Evolutionary conservation across 2,329 filamentous ascomycete species (phyloP).

Genomic region (Cephalotrichum gorgonifer): DNA sequence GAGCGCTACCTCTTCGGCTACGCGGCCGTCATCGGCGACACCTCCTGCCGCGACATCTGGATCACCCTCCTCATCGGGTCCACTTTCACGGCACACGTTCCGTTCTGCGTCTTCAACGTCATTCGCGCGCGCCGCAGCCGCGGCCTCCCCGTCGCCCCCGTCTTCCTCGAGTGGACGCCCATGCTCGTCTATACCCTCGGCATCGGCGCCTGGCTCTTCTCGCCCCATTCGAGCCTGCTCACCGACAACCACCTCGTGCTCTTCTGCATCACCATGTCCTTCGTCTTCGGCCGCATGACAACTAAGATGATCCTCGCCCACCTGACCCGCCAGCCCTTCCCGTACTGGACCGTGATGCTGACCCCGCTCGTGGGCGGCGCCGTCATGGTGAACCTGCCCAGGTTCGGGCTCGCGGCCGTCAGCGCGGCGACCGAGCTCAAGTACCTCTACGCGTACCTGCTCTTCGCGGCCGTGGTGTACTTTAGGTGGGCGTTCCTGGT

Average conservation of each 20-base stretch:
- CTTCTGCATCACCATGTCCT: constrained; percentile 89
- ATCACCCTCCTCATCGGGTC: constrained; percentile 57
- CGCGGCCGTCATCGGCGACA: constrained; percentile 52
- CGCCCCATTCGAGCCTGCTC: constrained; percentile 74
- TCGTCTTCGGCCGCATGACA: constrained; percentile 95
- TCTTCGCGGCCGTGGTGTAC: constrained; percentile 78
- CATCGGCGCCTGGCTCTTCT: constrained; percentile 78
- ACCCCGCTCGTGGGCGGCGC: constrained; percentile 79
- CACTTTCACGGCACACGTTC: constrained; percentile 65
- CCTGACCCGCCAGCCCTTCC: constrained; percentile 85
- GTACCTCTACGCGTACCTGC: constrained; percentile 77
- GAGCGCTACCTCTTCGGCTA: constrained; percentile 39
- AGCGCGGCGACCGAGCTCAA: constrained; percentile 58
- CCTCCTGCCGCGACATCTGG: constrained; percentile 83
- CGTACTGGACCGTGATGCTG: constrained; percentile 91
- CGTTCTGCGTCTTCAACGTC: constrained; percentile 84
- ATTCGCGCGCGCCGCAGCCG: constrained; percentile 61
- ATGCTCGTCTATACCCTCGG: constrained; percentile 71
- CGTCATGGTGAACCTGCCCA: constrained; percentile 70
- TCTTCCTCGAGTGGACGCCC: constrained; percentile 90
- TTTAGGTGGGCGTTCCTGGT: constrained; percentile 89
- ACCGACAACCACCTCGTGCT: constrained; percentile 79
- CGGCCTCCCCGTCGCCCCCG: constrained; percentile 64
- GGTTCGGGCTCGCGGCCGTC: constrained; percentile 59
- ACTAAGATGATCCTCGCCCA: constrained; percentile 99